These are phyloP conservation scores for Colletotrichum lindemuthianum DNA, from an alignment of 2,329 filamentous ascomycete genomes.

Conservation along the genomic window DNA sequence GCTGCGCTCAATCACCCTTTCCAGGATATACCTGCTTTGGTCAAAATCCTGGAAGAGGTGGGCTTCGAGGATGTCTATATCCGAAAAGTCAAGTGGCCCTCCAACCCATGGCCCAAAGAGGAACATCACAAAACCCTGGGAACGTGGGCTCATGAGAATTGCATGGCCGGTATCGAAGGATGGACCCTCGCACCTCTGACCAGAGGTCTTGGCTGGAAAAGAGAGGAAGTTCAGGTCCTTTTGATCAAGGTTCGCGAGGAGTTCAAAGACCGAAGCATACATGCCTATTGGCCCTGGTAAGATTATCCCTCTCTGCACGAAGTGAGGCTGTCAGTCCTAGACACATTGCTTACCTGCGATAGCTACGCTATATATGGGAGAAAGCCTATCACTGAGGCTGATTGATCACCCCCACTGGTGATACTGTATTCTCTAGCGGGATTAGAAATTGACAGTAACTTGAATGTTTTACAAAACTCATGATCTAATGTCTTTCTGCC, in stretches of 20 bases:
- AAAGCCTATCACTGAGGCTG: too few relatives aligned
- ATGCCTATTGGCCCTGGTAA: neutral
- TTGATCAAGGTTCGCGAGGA: neutral
- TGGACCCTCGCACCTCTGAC: neutral
- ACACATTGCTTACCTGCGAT: too few relatives aligned
- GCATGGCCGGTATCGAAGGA: neutral
- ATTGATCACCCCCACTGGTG: too few relatives aligned
- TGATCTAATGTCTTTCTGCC: too few relatives aligned
- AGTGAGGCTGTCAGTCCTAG: too few relatives aligned
- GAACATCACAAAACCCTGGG: neutral
- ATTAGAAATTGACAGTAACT: too few relatives aligned
- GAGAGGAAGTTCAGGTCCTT: neutral
- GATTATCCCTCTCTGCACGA: too few relatives aligned
- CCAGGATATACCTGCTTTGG: neutral
- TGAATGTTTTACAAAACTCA: too few relatives aligned
- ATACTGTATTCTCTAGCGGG: too few relatives aligned
- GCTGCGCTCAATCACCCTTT: slow-evolving; percentile 39
- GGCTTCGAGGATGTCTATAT: neutral
- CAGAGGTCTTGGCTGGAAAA: neutral
- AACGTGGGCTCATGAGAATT: neutral
- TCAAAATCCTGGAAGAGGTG: neutral
- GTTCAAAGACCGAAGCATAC: neutral
- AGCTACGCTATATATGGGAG: too few relatives aligned
- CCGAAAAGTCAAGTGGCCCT: neutral
- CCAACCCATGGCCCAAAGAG: neutral